Base-by-base conservation (phyloP, 768 basidiomycete genomes). In the Podaxis sp. region DNA sequence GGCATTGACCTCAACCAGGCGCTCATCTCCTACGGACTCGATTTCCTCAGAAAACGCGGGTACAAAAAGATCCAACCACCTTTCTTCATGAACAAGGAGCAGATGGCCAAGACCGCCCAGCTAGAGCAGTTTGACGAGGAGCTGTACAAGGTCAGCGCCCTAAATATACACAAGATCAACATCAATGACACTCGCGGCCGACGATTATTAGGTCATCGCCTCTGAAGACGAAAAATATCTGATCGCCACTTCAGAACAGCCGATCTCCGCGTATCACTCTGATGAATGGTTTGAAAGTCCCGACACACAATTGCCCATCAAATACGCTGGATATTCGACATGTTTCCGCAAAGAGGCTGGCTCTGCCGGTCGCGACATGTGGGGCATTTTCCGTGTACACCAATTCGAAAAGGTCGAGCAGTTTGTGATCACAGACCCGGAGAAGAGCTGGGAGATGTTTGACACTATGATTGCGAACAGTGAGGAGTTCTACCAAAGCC, bases 341-440 rank as follows among this genome's bases (percentile, higher is more conserved):
- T 99, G 96, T 75, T 99, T 99, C 89, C 89, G 97, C 30, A 99
- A 99, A 78, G 97, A 99, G 79, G 97, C 97, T 2, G 97, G 97
- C 37, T 91, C 95, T 2, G 95, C 95, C 7, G 97, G 97, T 3
- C 90, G 95, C 60, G 97, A 99, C 69, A 98, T 96, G 83, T 98
- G 97, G 95, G 97, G 97, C 62, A 98, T 99, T 76, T 99, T 99
- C 88, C 93, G 97, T 24, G 96, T 99, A 59, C 97, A 99, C 73
- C 97, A 99, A 76, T 99, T 99, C 67, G 97, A 99, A 78, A 99
- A 99, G 81, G 85, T 99, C 57, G 97, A 99, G 74, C 88, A 99
- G 80, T 99, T 99, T 77, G 88, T 91, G 78, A 84, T 99, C 69
- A 98, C 96, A 6, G 90, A 94, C 26, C 96, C 97, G 0, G 90